Conservation (phyloP, 2,329 filamentous ascomycete species). For the Huntiella moniliformis region DNA sequence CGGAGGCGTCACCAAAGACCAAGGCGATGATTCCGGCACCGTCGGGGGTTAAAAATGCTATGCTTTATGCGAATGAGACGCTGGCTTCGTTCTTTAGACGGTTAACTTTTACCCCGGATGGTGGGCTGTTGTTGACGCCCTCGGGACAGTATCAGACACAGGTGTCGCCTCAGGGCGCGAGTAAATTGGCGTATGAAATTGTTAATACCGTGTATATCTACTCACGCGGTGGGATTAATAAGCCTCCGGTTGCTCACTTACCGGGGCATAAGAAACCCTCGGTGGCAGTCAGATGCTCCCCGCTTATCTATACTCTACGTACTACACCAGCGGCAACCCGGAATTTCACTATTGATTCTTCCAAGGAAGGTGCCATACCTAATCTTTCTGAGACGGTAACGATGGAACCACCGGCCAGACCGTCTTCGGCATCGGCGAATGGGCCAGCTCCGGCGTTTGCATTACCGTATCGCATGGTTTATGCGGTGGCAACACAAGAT, state of each 20-base stretch:
- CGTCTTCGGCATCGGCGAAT: slow-evolving; percentile 31
- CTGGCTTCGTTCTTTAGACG: slow-evolving; percentile 92
- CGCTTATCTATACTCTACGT: slow-evolving; percentile 67
- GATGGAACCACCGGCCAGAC: slow-evolving; percentile 68
- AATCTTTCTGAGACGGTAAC: slow-evolving; percentile 48
- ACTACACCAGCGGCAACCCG: slow-evolving; percentile 50
- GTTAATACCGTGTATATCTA: slow-evolving; percentile 98
- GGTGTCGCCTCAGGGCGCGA: slow-evolving; percentile 43
- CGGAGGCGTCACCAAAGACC: slow-evolving; percentile 74
- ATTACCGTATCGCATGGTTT: slow-evolving; percentile 82
- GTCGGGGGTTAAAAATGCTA: slow-evolving; percentile 60
- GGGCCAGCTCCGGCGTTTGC: slow-evolving; percentile 57
- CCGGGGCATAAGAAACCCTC: slow-evolving; percentile 97
- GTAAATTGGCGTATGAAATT: slow-evolving; percentile 63
- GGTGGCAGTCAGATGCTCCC: slow-evolving; percentile 86
- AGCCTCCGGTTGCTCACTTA: slow-evolving; percentile 82
- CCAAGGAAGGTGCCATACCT: slow-evolving; percentile 63
- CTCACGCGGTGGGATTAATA: slow-evolving; percentile 87
- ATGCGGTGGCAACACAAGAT: slow-evolving; percentile 93
- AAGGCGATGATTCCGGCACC: slow-evolving; percentile 34
- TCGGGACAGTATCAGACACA: slow-evolving; percentile 87
- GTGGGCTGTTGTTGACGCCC: slow-evolving; percentile 80
- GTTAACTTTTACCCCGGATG: slow-evolving; percentile 86
- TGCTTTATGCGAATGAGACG: slow-evolving; percentile 89
- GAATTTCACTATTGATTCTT: slow-evolving; percentile 86